Evolutionary conservation across 2,329 filamentous ascomycete species (phyloP).

Genomic region (Penicillium digitatum): DNA sequence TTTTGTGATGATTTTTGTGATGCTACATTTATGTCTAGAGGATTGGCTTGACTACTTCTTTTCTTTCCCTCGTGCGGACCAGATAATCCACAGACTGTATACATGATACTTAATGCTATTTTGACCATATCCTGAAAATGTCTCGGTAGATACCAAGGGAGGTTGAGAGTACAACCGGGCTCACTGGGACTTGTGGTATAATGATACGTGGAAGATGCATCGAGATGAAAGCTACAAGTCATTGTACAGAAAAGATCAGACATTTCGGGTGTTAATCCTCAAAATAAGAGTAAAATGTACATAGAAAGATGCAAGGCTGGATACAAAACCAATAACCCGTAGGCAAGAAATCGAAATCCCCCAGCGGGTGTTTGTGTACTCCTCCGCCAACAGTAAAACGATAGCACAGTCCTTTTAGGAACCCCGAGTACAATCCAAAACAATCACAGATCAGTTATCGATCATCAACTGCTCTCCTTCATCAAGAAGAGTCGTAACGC

Average conservation of each 20-base stretch:
- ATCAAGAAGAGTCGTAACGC: slow-evolving; percentile 82
- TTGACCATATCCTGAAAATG: slow-evolving; percentile 17
- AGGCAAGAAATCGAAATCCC: slow-evolving; percentile 4
- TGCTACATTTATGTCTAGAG: slow-evolving; percentile 28
- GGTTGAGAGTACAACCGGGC: background rate
- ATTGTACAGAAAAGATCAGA: slow-evolving; percentile 1
- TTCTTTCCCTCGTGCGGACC: slow-evolving; percentile 15
- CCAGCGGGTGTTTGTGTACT: slow-evolving; percentile 9
- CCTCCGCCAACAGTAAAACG: background rate
- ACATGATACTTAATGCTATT: slow-evolving; percentile 31
- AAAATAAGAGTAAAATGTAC: slow-evolving; percentile 5
- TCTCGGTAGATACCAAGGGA: background rate
- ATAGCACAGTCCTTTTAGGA: background rate
- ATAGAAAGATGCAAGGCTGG: slow-evolving; percentile 8
- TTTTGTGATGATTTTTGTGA: slow-evolving; percentile 23
- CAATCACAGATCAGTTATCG: slow-evolving; percentile 46
- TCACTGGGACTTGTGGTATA: background rate
- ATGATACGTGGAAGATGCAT: background rate
- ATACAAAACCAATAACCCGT: slow-evolving; percentile 11
- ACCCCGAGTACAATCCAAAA: background rate
- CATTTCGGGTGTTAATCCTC: background rate
- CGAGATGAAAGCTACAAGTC: background rate
- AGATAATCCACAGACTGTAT: slow-evolving; percentile 27
- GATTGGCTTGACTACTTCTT: slow-evolving; percentile 19
- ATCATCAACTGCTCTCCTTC: slow-evolving; percentile 89